A percentile compares a stretch with the other conserved stretches of the same genome.
Conservation (phyloP, 2,329 filamentous ascomycete genomes). For the Hymenoscyphus albidus region DNA sequence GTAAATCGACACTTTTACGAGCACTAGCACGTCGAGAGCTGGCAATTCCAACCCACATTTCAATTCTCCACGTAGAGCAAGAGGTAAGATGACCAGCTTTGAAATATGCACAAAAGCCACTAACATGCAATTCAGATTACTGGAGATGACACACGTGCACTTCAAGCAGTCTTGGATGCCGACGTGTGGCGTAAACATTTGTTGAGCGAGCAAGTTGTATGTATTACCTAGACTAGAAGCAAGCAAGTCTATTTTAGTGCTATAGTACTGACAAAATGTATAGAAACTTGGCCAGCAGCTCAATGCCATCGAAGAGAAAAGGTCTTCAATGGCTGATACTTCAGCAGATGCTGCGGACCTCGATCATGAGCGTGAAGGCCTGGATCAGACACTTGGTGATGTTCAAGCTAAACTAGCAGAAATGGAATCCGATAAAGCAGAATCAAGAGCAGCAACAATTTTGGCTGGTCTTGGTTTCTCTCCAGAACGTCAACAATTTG, state of each 20-base stretch:
- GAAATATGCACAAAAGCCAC: slow-evolving; percentile 2
- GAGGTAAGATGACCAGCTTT: slow-evolving; percentile 53
- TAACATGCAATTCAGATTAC: slow-evolving; percentile 58
- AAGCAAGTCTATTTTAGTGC: background rate
- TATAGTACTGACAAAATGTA: slow-evolving; percentile 13
- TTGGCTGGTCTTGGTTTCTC: slow-evolving; percentile 97
- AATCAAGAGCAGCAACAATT: slow-evolving; percentile 91
- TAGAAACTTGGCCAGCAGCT: slow-evolving; percentile 75
- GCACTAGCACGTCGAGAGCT: slow-evolving; percentile 91
- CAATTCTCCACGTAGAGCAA: slow-evolving; percentile 98
- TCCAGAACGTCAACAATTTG: slow-evolving; percentile 81
- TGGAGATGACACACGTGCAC: slow-evolving; percentile 89
- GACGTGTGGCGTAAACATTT: slow-evolving; percentile 98
- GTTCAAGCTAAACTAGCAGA: slow-evolving; percentile 89
- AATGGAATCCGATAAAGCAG: slow-evolving; percentile 99
- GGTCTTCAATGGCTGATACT: slow-evolving; percentile 81
- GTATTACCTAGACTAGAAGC: slow-evolving; percentile 31
- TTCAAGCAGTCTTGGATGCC: slow-evolving; percentile 94
- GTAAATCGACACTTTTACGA: slow-evolving; percentile 90
- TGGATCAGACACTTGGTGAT: slow-evolving; percentile 87
- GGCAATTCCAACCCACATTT: slow-evolving; percentile 93
- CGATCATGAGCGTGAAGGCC: slow-evolving; percentile 81
- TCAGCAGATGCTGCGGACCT: slow-evolving; percentile 82
- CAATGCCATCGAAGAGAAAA: slow-evolving; percentile 70
- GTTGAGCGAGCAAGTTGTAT: slow-evolving; percentile 77